Base-by-base conservation (phyloP, 768 basidiomycete genomes). In the Tubosaeta sp. region DNA sequence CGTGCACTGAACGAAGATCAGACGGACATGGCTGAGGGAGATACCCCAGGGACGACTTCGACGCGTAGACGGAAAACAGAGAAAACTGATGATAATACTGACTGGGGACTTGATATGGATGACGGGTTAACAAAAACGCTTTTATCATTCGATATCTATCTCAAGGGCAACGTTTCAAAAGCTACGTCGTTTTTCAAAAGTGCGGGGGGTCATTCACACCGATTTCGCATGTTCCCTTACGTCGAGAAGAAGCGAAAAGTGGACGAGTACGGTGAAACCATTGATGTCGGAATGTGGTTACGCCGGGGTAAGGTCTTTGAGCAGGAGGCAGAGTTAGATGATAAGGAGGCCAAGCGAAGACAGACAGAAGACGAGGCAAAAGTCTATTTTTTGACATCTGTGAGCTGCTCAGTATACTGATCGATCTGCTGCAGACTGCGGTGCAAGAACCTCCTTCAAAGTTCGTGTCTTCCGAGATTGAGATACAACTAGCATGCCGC, bases 221-320 rank as follows among this genome's bases (percentile, higher is more conserved):
- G 97, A 48, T 98, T 90, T 68, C 79, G 95, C 57, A 97, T 97
- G 94, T 98, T 97, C 72, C 97, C 97, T 0, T 94, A 92, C 58
- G 83, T 95, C 27, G 95, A 98, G 72, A 87, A 91, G 71, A 91
- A 88, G 64, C 76, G 92, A 58, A 80, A 89, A 58, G 90, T 98
- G 19, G 97, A 99, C 65, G 91, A 90, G 59, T 99, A 91, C 65
- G 97, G 97, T 9, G 97, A 99, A 74, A 88, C 85, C 10, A 76
- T 98, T 47, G 97, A 98, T 68, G 88, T 98, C 6, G 93, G 88
- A 4, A 88, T 92, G 82, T 99, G 97, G 97, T 67, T 98, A 53
- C 77, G 92, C 55, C 91, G 91, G 64, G 91, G 94, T 1, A 90
- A 88, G 71, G 84, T 88, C 39, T 80, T 97, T 43, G 94, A 95